Evolutionary conservation across 495 filamentous ascomycete species (phyloP), one percentile per base, ranked within the genome.

Genomic region (Pyrenula massariospora): DNA sequence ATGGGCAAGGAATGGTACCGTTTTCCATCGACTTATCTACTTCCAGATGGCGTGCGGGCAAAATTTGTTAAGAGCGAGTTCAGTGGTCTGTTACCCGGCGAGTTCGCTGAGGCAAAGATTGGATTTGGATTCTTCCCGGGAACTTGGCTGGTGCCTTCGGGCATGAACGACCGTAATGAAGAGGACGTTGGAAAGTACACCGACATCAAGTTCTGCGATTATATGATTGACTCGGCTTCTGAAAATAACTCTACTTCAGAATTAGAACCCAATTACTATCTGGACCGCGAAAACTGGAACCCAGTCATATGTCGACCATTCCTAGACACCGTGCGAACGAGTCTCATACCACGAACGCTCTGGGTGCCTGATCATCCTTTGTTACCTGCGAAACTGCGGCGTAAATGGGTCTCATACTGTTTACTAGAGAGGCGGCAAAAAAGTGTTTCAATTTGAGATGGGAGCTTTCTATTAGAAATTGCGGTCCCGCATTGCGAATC

Each of bases 1-100:
- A 79, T 96, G 51, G 91, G 87, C 48, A 97, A 96, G 67, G 94
- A 99, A 67, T 99, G 94, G 94, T 96, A 99, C 66, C 88, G 94
- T 52, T 99, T 95, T 64, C 94, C 94, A 11, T 91, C 88, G 12
- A 91, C 89, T 2, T 97, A 91, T 71, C 88, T 91, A 66, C 76
- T 99, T 0, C 94, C 94, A 0, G 68, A 83, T 5, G 77, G 77
- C 50, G 85, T 91, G 77, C 80, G 79, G 48, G 88, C 88, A 57
- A 94, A 89, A 58, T 97, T 95, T 61, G 73, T 99, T 54, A 86
- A 85, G 61, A 93, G 88, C 62, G 88, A 89, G 57, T 99, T 99
- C 70, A 76, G 78, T 23, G 94, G 94, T 10, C 70, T 99, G 47
- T 76, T 99, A 22, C 94, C 94, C 1, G 94, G 94, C 2, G 87